A percentile compares a stretch with the other conserved stretches of the same genome.
Conservation (phyloP, 2,329 filamentous ascomycete species). For the Alternaria sp. region DNA sequence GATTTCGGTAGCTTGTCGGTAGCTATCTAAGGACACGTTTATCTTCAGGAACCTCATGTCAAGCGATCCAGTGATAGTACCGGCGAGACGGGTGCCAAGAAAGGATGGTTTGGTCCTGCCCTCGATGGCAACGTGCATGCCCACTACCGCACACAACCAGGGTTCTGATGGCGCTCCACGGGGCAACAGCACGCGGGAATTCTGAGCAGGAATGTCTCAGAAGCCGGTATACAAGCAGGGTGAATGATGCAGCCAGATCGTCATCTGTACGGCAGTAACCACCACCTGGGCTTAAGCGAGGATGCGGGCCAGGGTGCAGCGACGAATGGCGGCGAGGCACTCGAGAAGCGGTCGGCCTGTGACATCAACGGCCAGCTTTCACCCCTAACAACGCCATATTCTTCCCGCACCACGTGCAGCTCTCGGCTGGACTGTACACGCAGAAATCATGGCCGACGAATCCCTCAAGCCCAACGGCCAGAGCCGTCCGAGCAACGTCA, state of each 20-base stretch:
- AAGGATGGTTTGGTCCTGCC: neutral
- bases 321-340: slow-evolving; percentile 39
- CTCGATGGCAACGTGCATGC: slow-evolving; percentile 1
- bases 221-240: slow-evolving; percentile 13
- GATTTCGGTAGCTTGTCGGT: slow-evolving; percentile 1
- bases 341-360: slow-evolving; percentile 41
- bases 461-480: slow-evolving; percentile 47
- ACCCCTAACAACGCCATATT: slow-evolving; percentile 42
- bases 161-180: slow-evolving; percentile 9
- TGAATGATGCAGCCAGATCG: slow-evolving; percentile 34
- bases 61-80: slow-evolving; percentile 6
- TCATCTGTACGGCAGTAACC: slow-evolving; percentile 38
- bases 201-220: slow-evolving; percentile 1
- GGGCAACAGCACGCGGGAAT: slow-evolving; percentile 5
- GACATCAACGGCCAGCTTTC: slow-evolving; percentile 50
- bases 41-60: neutral
- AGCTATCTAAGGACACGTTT: slow-evolving; percentile 4
- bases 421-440: slow-evolving; percentile 28
- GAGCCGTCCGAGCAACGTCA: slow-evolving; percentile 47
- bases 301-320: slow-evolving; percentile 30
- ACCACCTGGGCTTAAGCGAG: slow-evolving; percentile 44
- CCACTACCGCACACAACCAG: neutral
- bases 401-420: slow-evolving; percentile 43
- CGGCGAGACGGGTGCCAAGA: slow-evolving; percentile 9
- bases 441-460: slow-evolving; percentile 42